A percentile compares a stretch with the other conserved stretches of the same genome.
phyloP scores from a whole-genome alignment of 768 basidiomycete species.

The Tricholoma terreum region DNA sequence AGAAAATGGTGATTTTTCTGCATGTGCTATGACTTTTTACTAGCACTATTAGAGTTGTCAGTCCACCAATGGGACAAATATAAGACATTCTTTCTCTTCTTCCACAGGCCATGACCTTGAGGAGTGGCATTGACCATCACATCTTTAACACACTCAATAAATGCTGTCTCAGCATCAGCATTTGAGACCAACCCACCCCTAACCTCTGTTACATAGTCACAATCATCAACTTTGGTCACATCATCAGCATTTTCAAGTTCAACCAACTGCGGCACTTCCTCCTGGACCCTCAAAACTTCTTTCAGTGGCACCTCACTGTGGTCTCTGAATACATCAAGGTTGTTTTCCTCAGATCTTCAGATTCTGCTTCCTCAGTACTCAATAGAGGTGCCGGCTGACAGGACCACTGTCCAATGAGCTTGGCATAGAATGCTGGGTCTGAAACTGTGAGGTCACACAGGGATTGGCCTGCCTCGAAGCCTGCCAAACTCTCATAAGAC shows the following conservation, averaged over 20 bases:
- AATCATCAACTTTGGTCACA: background rate
- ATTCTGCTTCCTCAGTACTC: background rate
- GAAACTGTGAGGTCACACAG: too few relatives aligned
- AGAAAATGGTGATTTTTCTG: background rate
- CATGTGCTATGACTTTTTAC: background rate
- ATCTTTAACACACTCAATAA: background rate
- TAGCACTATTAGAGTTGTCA: background rate
- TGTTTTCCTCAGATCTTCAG: background rate
- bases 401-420: background rate
- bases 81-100: background rate
- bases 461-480: too few relatives aligned
- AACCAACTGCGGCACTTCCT: too few relatives aligned
- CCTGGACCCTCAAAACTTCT: background rate
- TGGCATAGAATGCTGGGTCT: conserved; percentile 5
- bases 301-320: conserved; percentile 5
- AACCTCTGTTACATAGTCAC: background rate
- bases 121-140: background rate
- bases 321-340: background rate
- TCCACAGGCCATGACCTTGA: background rate
- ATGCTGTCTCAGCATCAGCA: conserved; percentile 1
- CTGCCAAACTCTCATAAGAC: too few relatives aligned
- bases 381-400: background rate
- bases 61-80: conserved; percentile 8
- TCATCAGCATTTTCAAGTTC: background rate
- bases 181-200: background rate